Conservation (phyloP, 2,329 filamentous ascomycete species). For the Botrytis fabae region DNA sequence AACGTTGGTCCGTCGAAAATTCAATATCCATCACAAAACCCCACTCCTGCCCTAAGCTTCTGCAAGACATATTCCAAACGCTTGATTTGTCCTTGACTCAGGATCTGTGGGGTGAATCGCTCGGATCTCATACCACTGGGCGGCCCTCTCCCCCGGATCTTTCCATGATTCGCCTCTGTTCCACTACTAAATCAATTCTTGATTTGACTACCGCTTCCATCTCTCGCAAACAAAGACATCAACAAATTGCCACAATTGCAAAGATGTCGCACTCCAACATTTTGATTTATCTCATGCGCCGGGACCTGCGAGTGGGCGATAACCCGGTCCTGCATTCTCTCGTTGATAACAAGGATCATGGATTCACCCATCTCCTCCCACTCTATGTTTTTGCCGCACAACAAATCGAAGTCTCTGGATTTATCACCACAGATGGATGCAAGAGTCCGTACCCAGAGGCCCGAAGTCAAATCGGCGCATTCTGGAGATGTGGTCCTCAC, state of each 20-base stretch:
- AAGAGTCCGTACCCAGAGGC: conserved; percentile 69
- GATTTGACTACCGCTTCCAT: background rate
- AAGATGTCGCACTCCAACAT: conserved; percentile 49
- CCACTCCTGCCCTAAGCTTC: background rate
- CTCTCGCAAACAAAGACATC: background rate
- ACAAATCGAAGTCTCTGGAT: conserved; percentile 74
- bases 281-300: conserved; percentile 69
- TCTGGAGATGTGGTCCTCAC: conserved; percentile 74
- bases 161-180: conserved; percentile 16
- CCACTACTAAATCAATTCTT: conserved; percentile 2
- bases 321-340: conserved; percentile 70
- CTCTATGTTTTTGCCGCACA: conserved; percentile 68
- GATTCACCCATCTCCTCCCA: conserved; percentile 69
- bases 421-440: conserved; percentile 51
- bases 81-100: conserved; percentile 8
- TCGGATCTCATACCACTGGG: background rate
- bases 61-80: conserved; percentile 9
- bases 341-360: conserved; percentile 50
- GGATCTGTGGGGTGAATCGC: conserved; percentile 6
- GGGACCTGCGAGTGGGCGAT: conserved; percentile 71
- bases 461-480: conserved; percentile 61
- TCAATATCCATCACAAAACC: background rate
- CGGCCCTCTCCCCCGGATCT: background rate
- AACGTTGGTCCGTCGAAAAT: background rate
- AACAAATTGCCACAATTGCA: conserved; percentile 9